A percentile compares a stretch with the other conserved stretches of the same genome.
phyloP scores from a whole-genome alignment of 139 green algal genomes.

The Gonium pectorale region DNA sequence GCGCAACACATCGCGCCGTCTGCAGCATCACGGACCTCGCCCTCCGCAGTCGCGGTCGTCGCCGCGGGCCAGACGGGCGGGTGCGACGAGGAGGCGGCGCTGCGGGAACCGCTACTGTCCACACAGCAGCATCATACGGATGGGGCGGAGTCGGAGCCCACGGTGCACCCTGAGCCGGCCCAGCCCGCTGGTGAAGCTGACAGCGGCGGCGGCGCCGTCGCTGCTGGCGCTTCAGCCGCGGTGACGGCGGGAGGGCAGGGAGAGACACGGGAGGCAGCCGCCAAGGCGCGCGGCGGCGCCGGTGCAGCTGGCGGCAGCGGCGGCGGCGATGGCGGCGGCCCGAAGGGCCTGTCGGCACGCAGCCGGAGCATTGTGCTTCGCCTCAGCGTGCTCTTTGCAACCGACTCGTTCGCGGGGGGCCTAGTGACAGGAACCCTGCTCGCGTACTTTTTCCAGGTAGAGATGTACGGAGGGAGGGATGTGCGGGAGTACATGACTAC shows the following conservation, averaged over 20 bases:
- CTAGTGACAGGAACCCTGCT: slow-evolving; percentile 40
- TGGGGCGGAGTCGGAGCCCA: not conserved
- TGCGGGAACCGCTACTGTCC: not conserved
- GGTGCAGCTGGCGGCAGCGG: not conserved
- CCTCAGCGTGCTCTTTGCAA: slow-evolving; percentile 4
- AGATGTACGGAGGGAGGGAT: too few relatives aligned
- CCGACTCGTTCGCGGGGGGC: slow-evolving; percentile 26
- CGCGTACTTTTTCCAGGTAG: slow-evolving; percentile 41
- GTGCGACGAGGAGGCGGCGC: slow-evolving; percentile 13
- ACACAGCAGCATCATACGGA: not conserved
- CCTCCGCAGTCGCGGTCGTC: not conserved
- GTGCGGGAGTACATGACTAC: too few relatives aligned
- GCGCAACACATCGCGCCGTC: too few relatives aligned
- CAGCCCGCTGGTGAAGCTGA: not conserved
- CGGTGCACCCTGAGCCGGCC: too few relatives aligned
- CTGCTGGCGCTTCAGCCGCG: not conserved
- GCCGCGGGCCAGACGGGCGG: not conserved
- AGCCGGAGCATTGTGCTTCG: not conserved
- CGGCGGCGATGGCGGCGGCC: not conserved
- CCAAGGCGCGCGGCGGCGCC: not conserved
- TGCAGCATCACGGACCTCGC: too few relatives aligned
- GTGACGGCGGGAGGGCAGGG: not conserved
- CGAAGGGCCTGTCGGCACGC: slow-evolving; percentile 12
- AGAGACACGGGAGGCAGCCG: not conserved
- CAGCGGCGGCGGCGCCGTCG: too few relatives aligned